Percentiles rank a stretch among this genome's conserved stretches.
Evolutionary conservation across 805 yeast species (phyloP).

Genomic region (Myxozyma lipomycoides): DNA sequence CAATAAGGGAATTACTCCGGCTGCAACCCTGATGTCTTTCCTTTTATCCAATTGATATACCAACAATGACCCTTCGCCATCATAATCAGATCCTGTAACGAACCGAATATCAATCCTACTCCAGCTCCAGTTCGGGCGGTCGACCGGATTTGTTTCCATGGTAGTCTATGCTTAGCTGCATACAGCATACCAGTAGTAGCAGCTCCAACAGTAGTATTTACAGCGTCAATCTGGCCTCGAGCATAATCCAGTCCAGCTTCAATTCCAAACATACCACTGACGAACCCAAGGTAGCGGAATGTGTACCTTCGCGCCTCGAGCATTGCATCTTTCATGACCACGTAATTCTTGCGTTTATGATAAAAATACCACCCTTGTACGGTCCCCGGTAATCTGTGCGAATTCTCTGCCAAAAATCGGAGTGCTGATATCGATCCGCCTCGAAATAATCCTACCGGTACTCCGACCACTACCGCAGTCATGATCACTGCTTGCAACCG

Average conservation of each 20-base stretch:
- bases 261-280: slow-evolving; percentile 41
- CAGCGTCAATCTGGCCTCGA: slow-evolving; percentile 54
- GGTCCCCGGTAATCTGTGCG: slow-evolving; percentile 72
- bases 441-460: slow-evolving; percentile 48
- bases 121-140: slow-evolving; percentile 48
- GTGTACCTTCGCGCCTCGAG: slow-evolving; percentile 8
- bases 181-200: slow-evolving; percentile 49
- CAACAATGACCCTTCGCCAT: slow-evolving; percentile 58
- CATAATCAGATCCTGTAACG: slow-evolving; percentile 61
- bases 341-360: slow-evolving; percentile 77
- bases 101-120: slow-evolving; percentile 59
- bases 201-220: slow-evolving; percentile 60
- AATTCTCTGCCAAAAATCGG: slow-evolving; percentile 69
- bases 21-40: background rate
- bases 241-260: slow-evolving; percentile 60
- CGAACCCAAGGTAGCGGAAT: slow-evolving; percentile 5
- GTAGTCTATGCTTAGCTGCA: slow-evolving; percentile 40
- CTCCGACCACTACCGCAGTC: slow-evolving; percentile 27
- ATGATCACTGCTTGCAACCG: slow-evolving; percentile 3
- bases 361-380: slow-evolving; percentile 87
- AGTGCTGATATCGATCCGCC: slow-evolving; percentile 57
- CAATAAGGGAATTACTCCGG: background rate
- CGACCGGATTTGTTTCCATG: slow-evolving; percentile 32
- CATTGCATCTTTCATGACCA: slow-evolving; percentile 56
- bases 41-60: slow-evolving; percentile 42